Percentiles rank a stretch among this genome's conserved stretches.
Evolutionary conservation across 768 basidiomycete genomes (phyloP).

Genomic region (Phlebiopsis gigantea): DNA sequence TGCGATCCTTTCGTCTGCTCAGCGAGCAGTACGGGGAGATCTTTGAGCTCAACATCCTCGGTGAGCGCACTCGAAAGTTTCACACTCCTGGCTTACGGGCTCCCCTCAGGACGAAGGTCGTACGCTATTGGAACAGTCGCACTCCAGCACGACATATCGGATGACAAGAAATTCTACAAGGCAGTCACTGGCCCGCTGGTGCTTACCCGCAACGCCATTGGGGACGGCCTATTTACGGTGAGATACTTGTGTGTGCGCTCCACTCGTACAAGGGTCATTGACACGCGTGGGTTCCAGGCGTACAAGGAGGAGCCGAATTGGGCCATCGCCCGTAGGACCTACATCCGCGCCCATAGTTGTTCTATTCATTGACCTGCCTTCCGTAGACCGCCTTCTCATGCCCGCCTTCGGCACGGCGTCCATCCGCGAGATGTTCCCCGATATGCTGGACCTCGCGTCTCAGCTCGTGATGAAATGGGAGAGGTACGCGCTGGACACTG

Average conservation of each 20-base stretch:
- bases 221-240: conserved; percentile 39
- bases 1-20: conserved; percentile 30
- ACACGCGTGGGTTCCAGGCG: conserved; percentile 20
- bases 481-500: conserved; percentile 21
- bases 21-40: conserved; percentile 40
- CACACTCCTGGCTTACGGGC: background rate
- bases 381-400: conserved; percentile 33
- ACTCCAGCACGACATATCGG: conserved; percentile 36
- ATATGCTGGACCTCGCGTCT: conserved; percentile 40
- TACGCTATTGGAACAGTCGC: conserved; percentile 31
- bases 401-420: conserved; percentile 38
- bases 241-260: background rate
- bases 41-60: conserved; percentile 31
- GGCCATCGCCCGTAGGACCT: conserved; percentile 37
- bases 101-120: conserved; percentile 12
- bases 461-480: conserved; percentile 43
- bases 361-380: background rate
- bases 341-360: background rate
- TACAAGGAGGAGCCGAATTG: conserved; percentile 40
- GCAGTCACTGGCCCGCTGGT: conserved; percentile 27
- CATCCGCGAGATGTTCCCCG: conserved; percentile 42
- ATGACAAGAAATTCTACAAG: conserved; percentile 40
- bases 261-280: background rate
- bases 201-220: conserved; percentile 32
- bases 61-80: conserved; percentile 18